Conservation (phyloP, 2,329 filamentous ascomycete species). For the Fusarium sp. region DNA sequence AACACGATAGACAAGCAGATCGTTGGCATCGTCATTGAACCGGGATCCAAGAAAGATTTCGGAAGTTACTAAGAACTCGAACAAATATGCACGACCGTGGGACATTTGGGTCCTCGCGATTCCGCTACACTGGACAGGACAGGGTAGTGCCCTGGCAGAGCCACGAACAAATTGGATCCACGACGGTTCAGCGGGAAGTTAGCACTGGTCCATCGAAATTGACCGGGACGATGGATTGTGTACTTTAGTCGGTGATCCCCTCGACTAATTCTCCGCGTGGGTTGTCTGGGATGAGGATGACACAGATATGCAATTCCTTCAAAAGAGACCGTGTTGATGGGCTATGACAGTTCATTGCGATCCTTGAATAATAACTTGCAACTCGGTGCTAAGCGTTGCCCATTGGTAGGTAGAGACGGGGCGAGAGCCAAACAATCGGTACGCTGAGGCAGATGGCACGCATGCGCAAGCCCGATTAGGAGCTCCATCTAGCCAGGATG, state of each 20-base stretch:
- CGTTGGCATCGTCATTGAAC: background rate
- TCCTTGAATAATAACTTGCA: background rate
- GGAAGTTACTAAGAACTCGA: background rate
- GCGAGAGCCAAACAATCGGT: constrained; percentile 1
- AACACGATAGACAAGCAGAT: background rate
- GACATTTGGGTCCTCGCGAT: constrained; percentile 6
- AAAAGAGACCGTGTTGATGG: background rate
- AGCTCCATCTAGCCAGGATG: constrained; percentile 20
- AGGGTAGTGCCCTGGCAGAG: constrained; percentile 26
- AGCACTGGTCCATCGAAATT: background rate
- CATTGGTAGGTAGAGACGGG: background rate
- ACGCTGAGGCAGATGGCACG: constrained; percentile 15
- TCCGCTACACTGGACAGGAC: constrained; percentile 33
- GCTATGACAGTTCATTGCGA: background rate
- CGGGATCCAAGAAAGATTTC: background rate
- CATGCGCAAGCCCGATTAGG: constrained; percentile 19
- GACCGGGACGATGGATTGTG: background rate
- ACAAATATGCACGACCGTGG: background rate
- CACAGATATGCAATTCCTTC: background rate
- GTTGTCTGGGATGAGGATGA: background rate
- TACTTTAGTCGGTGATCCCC: constrained; percentile 18
- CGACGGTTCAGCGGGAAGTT: constrained; percentile 18
- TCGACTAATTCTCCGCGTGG: constrained; percentile 36
- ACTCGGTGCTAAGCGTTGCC: background rate
- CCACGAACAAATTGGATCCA: constrained; percentile 40